Percentiles rank a stretch among this genome's conserved stretches.
These are phyloP conservation scores for Podila minutissima DNA, from an alignment of 192 early-diverging fungal species.

Conservation along the genomic window DNA sequence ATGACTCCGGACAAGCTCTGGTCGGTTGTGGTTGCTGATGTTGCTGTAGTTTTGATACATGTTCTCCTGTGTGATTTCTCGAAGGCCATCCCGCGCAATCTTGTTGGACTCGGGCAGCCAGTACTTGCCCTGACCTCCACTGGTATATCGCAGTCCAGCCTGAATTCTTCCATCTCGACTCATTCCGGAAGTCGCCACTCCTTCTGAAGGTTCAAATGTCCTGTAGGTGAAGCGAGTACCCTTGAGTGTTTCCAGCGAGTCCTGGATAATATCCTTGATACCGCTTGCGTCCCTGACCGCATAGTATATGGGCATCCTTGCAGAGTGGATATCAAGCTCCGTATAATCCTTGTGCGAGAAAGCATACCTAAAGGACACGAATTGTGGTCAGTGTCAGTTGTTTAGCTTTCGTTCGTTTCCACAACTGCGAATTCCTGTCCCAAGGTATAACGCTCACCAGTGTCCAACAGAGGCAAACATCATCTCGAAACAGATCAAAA, in stretches of 20 bases:
- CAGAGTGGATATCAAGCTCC: constrained; percentile 72
- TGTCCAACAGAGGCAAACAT: constrained; percentile 79
- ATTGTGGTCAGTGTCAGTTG: too few species aligned
- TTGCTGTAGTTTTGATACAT: constrained; percentile 54
- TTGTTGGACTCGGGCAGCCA: constrained; percentile 52
- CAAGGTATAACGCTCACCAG: constrained; percentile 54
- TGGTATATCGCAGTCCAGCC: constrained; percentile 65
- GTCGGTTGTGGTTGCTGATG: constrained; percentile 56
- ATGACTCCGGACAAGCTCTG: constrained; percentile 52
- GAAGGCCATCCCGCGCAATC: too few species aligned
- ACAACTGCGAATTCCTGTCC: too few species aligned
- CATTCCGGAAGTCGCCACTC: constrained; percentile 64
- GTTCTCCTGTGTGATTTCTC: constrained; percentile 48
- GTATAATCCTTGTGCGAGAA: constrained; percentile 87
- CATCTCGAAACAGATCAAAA: constrained; percentile 93
- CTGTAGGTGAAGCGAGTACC: constrained; percentile 83
- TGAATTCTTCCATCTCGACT: constrained; percentile 62
- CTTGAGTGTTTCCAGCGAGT: constrained; percentile 79
- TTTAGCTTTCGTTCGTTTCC: too few species aligned
- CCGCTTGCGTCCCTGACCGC: constrained; percentile 87
- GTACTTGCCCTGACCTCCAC: constrained; percentile 59
- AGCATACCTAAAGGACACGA: constrained; percentile 48
- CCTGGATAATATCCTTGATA: constrained; percentile 84
- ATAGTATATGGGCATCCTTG: constrained; percentile 77
- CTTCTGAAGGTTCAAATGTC: constrained; percentile 80